Conservation (phyloP, 177 flowering plant genomes). For the Vitis hybrid region DNA sequence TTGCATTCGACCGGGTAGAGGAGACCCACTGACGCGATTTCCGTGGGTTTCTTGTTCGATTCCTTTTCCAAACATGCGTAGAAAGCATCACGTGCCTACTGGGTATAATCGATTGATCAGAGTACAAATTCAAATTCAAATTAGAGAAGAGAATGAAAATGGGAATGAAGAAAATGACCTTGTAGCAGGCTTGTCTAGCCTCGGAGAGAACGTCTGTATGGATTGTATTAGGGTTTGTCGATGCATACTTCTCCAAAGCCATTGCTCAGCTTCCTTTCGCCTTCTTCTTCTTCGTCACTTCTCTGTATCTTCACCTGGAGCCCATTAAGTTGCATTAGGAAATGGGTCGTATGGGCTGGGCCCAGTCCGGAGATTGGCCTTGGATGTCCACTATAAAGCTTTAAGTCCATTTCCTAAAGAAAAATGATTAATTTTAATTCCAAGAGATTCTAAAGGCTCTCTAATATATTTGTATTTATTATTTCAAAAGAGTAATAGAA, state of each 20-base stretch:
- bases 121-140: background rate
- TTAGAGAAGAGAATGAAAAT: background rate
- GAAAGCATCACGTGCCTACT: conserved; percentile 83
- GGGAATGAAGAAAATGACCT: conserved; percentile 35
- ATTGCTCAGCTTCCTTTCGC: conserved; percentile 8
- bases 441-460: no score
- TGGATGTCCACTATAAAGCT: no score
- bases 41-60: conserved; percentile 72
- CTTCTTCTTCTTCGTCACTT: no score
- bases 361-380: no score
- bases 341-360: no score
- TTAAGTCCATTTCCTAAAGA: no score
- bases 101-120: background rate
- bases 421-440: no score
- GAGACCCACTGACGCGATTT: conserved; percentile 73
- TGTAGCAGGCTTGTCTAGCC: conserved; percentile 78
- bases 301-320: no score
- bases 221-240: conserved; percentile 30
- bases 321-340: no score
- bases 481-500: no score
- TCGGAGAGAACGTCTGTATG: conserved; percentile 65
- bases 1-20: conserved; percentile 78
- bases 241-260: conserved; percentile 34
- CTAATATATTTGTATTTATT: no score
- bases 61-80: conserved; percentile 76